phyloP scores from a whole-genome alignment of 2,329 filamentous ascomycete species.

The Aspergillus eucalypticola region DNA sequence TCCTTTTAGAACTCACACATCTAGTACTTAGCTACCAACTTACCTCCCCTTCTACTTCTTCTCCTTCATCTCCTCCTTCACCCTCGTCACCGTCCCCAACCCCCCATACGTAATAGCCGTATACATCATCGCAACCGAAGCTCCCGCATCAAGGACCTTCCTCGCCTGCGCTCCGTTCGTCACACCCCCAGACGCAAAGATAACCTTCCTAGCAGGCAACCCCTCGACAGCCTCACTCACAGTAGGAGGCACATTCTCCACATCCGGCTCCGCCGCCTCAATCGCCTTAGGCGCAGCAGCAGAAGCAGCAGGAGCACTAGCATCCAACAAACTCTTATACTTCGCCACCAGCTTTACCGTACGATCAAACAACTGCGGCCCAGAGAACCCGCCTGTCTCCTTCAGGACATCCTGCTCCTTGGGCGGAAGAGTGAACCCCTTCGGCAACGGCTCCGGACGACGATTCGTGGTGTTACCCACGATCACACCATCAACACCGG shows the following conservation, averaged over 20 bases:
- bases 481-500: constrained; percentile 91
- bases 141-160: constrained; percentile 80
- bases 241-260: constrained; percentile 22
- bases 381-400: constrained; percentile 86
- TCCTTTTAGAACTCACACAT: not conserved
- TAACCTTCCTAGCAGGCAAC: constrained; percentile 61
- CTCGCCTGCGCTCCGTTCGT: constrained; percentile 83
- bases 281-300: constrained; percentile 15
- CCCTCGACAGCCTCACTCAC: constrained; percentile 16
- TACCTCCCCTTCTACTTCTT: constrained; percentile 23
- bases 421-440: constrained; percentile 62
- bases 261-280: constrained; percentile 23
- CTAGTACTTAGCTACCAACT: too few relatives aligned
- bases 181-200: constrained; percentile 93
- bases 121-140: constrained; percentile 88
- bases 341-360: constrained; percentile 76
- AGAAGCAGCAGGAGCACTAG: constrained; percentile 34
- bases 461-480: constrained; percentile 96
- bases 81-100: constrained; percentile 59
- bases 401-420: constrained; percentile 68
- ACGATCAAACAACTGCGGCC: constrained; percentile 81
- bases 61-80: constrained; percentile 50
- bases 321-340: constrained; percentile 71
- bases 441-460: constrained; percentile 68
- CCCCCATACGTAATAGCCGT: constrained; percentile 71